Conservation (phyloP, 2,329 filamentous ascomycete genomes). For the Diaporthe citrichinensis region DNA sequence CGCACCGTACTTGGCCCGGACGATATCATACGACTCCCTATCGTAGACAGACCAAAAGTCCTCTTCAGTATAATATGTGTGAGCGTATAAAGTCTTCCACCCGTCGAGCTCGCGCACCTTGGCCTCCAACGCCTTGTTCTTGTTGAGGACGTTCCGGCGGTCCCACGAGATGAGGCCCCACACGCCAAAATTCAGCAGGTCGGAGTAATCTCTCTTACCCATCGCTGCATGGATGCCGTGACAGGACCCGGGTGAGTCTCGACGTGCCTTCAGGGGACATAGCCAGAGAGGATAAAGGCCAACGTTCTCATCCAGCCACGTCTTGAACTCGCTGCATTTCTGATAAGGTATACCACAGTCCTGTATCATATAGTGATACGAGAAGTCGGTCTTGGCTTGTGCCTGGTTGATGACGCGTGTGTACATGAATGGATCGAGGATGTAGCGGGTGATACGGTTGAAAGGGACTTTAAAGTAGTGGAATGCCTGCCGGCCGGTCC, state of each 20-base stretch:
- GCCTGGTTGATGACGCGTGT: slow-evolving; percentile 67
- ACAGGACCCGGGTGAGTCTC: slow-evolving; percentile 56
- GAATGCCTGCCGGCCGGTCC: slow-evolving; percentile 75
- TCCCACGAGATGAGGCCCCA: slow-evolving; percentile 67
- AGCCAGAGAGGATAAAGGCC: slow-evolving; percentile 70
- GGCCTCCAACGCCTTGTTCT: slow-evolving; percentile 73
- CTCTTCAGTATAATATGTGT: slow-evolving; percentile 76
- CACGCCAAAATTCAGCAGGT: slow-evolving; percentile 73
- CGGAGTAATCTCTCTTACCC: slow-evolving; percentile 43
- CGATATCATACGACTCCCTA: slow-evolving; percentile 68
- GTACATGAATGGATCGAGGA: slow-evolving; percentile 74
- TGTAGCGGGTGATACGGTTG: slow-evolving; percentile 72
- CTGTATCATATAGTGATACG: slow-evolving; percentile 75
- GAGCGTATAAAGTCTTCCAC: slow-evolving; percentile 79
- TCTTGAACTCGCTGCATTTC: slow-evolving; percentile 59
- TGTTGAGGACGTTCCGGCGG: slow-evolving; percentile 61
- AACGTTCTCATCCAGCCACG: slow-evolving; percentile 62
- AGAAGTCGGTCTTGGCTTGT: slow-evolving; percentile 33
- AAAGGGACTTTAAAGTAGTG: slow-evolving; percentile 76
- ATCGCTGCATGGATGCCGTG: slow-evolving; percentile 63
- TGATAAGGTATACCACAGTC: slow-evolving; percentile 69
- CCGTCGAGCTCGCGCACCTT: slow-evolving; percentile 72
- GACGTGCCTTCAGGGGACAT: slow-evolving; percentile 64
- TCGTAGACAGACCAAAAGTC: slow-evolving; percentile 80
- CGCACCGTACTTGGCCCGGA: slow-evolving; percentile 72